A percentile compares a stretch with the other conserved stretches of the same genome.
Evolutionary conservation across 2,329 filamentous ascomycete species (phyloP).

Genomic region (Monilinia polystroma): DNA sequence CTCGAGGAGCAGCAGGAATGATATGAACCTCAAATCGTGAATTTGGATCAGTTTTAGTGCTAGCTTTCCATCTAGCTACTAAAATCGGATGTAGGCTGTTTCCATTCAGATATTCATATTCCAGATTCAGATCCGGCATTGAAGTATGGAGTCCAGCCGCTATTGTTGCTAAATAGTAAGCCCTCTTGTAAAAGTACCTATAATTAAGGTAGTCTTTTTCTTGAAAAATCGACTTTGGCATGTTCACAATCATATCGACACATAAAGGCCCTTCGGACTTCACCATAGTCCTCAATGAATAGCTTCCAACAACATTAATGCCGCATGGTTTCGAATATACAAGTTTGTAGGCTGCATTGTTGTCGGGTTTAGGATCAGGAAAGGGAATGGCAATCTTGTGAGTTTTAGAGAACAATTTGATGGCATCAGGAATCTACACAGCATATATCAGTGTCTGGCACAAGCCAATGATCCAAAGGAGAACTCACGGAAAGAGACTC

Average conservation of each 20-base stretch:
- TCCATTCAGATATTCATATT: conserved; percentile 67
- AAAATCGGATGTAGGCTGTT: conserved; percentile 75
- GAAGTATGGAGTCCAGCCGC: conserved; percentile 65
- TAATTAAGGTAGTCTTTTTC: conserved; percentile 93
- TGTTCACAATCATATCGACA: conserved; percentile 83
- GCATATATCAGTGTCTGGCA: conserved; percentile 19
- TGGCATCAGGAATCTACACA: conserved; percentile 66
- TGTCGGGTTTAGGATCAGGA: conserved; percentile 73
- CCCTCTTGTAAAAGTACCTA: conserved; percentile 91
- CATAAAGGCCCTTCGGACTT: conserved; percentile 58
- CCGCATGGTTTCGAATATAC: conserved; percentile 72
- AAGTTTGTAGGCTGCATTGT: conserved; percentile 78
- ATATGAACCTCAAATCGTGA: conserved; percentile 66
- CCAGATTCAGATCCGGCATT: conserved; percentile 52
- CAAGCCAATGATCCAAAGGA: background rate
- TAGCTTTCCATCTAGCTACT: conserved; percentile 43
- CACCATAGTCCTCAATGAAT: conserved; percentile 71
- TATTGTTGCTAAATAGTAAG: conserved; percentile 85
- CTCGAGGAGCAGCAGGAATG: conserved; percentile 69
- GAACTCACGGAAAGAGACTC: conserved; percentile 46
- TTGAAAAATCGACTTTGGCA: conserved; percentile 78
- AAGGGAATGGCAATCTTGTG: conserved; percentile 76
- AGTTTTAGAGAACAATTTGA: conserved; percentile 63
- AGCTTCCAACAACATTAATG: conserved; percentile 88
- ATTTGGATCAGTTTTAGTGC: conserved; percentile 41